Percentiles rank a stretch among this genome's conserved stretches.
Evolutionary conservation across 2,329 filamentous ascomycete species (phyloP).

Genomic region (Lanzia echinophila): DNA sequence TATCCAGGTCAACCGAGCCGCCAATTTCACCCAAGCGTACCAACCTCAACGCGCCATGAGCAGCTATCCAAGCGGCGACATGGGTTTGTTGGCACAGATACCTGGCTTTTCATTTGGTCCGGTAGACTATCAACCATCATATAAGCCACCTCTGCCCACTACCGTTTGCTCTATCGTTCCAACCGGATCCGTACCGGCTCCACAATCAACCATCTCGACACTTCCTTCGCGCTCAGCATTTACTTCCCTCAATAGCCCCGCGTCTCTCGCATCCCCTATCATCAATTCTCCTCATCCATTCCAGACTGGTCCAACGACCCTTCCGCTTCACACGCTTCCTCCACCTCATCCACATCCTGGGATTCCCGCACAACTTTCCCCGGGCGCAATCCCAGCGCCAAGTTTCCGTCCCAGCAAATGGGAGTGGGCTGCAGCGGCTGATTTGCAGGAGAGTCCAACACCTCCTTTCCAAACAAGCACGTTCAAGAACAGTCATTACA

Average conservation of each 20-base stretch:
- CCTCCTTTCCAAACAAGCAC: constrained; percentile 41
- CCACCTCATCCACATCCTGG: constrained; percentile 15
- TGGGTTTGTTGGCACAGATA: constrained; percentile 22
- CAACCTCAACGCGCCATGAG: constrained; percentile 34
- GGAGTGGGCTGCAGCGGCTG: constrained; percentile 27
- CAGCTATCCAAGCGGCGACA: constrained; percentile 33
- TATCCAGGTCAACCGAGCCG: constrained; percentile 49
- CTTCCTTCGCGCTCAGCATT: constrained; percentile 14
- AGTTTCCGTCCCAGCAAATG: constrained; percentile 31
- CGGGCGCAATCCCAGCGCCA: constrained; percentile 8
- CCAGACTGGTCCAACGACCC: constrained; percentile 8
- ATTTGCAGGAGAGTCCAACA: constrained; percentile 26
- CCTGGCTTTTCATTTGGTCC: constrained; percentile 24
- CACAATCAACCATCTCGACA: not conserved
- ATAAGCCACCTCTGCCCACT: constrained; percentile 16
- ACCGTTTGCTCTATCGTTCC: constrained; percentile 10
- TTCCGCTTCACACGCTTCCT: constrained; percentile 16
- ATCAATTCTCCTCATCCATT: constrained; percentile 6
- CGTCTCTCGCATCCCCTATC: constrained; percentile 9
- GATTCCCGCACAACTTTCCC: constrained; percentile 11
- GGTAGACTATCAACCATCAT: not conserved
- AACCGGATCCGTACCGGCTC: constrained; percentile 13
- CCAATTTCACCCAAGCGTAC: constrained; percentile 39
- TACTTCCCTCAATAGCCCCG: constrained; percentile 9
- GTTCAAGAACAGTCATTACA: constrained; percentile 62